Percentiles rank a stretch among this genome's conserved stretches.
These are phyloP conservation scores for Trichoderma gracile DNA, from an alignment of 2,329 filamentous ascomycete species.

Conservation along the genomic window DNA sequence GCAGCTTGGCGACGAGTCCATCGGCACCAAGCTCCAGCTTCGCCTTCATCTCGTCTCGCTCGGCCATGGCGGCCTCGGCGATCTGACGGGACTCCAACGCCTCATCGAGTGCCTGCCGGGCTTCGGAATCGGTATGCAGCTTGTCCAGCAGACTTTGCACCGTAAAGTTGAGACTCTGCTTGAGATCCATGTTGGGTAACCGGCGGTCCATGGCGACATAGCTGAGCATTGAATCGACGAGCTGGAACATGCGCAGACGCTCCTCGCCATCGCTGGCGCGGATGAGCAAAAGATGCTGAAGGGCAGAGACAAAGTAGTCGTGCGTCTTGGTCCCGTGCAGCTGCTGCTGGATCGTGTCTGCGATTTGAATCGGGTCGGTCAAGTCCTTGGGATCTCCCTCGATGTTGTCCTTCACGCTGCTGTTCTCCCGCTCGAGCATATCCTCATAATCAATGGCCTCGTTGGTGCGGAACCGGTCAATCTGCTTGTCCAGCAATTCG, in stretches of 20 bases:
- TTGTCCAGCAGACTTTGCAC: slow-evolving; percentile 95
- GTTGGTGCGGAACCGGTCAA: slow-evolving; percentile 88
- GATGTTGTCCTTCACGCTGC: slow-evolving; percentile 83
- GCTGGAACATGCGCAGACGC: slow-evolving; percentile 90
- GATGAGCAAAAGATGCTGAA: slow-evolving; percentile 93
- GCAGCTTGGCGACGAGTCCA: slow-evolving; percentile 86
- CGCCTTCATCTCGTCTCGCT: slow-evolving; percentile 90
- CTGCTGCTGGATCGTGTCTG: slow-evolving; percentile 85
- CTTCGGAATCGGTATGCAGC: slow-evolving; percentile 93
- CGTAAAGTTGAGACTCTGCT: slow-evolving; percentile 96
- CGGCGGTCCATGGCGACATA: slow-evolving; percentile 98
- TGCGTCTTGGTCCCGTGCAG: slow-evolving; percentile 81
- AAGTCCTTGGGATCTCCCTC: slow-evolving; percentile 88
- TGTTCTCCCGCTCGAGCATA: slow-evolving; percentile 86
- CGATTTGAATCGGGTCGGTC: slow-evolving; percentile 89
- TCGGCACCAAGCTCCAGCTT: slow-evolving; percentile 90
- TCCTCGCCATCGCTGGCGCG: slow-evolving; percentile 91
- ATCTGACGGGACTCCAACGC: slow-evolving; percentile 87
- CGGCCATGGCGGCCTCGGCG: slow-evolving; percentile 91
- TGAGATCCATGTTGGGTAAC: slow-evolving; percentile 94
- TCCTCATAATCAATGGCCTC: slow-evolving; percentile 99
- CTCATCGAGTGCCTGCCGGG: slow-evolving; percentile 87
- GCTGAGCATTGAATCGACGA: slow-evolving; percentile 97
- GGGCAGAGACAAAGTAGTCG: slow-evolving; percentile 92
- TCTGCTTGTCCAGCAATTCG: slow-evolving; percentile 96